Evolutionary conservation across 352 stramenopile species (phyloP).

Genomic region (Peronosclerospora sorghi): DNA sequence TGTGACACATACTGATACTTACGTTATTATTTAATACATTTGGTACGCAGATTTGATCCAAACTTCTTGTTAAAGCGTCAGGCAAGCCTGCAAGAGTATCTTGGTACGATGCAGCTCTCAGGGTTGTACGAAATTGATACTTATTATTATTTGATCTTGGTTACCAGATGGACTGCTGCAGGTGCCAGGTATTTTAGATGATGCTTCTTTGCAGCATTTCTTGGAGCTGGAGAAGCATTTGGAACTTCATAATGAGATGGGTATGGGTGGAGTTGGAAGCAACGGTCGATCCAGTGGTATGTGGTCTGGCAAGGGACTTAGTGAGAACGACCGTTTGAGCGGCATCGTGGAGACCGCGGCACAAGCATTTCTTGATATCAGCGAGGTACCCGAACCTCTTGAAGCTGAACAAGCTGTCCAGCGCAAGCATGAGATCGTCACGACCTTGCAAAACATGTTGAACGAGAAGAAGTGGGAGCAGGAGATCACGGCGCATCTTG

Average conservation of each 20-base stretch:
- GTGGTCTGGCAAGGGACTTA: slow-evolving; percentile 47
- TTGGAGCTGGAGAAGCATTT: slow-evolving; percentile 73
- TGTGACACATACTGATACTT: too few species aligned
- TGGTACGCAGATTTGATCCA: slow-evolving; percentile 53
- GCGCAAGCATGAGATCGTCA: slow-evolving; percentile 68
- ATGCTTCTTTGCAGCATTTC: slow-evolving; percentile 68
- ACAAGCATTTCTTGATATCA: slow-evolving; percentile 78
- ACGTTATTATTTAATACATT: slow-evolving; percentile 1
- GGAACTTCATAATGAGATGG: slow-evolving; percentile 44
- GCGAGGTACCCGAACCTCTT: slow-evolving; percentile 65
- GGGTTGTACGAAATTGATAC: neutral
- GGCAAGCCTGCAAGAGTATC: slow-evolving; percentile 58
- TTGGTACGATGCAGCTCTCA: slow-evolving; percentile 21
- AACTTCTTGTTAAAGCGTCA: slow-evolving; percentile 76
- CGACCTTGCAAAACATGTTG: slow-evolving; percentile 31
- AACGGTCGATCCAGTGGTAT: slow-evolving; percentile 39
- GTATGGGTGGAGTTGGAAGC: slow-evolving; percentile 22
- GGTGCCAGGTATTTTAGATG: slow-evolving; percentile 62
- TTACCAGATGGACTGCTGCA: slow-evolving; percentile 38
- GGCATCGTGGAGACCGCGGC: slow-evolving; percentile 66
- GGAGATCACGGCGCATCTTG: slow-evolving; percentile 38
- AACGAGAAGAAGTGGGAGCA: slow-evolving; percentile 43
- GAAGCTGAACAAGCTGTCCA: slow-evolving; percentile 67
- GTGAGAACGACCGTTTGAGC: slow-evolving; percentile 65
- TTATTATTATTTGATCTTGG: neutral